Percentiles rank a stretch among this genome's conserved stretches.
Conservation (phyloP, 257 asterid genomes). For the Datura wrightii region DNA sequence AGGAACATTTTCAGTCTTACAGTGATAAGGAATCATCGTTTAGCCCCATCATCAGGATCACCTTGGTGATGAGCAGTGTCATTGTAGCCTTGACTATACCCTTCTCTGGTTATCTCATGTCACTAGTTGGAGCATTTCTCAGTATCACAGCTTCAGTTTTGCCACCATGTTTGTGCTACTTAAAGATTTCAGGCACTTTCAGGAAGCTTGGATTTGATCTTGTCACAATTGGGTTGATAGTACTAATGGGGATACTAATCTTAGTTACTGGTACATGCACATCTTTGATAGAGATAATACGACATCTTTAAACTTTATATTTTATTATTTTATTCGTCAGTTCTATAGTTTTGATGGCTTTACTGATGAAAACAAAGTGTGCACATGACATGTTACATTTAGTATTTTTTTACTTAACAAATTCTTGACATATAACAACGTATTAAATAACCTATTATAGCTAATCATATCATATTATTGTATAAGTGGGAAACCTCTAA, state of each 20-base stretch:
- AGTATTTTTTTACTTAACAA: too few relatives aligned
- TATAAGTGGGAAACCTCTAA: too few relatives aligned
- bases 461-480: too few relatives aligned
- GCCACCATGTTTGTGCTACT: constrained; percentile 76
- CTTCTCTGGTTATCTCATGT: constrained; percentile 73
- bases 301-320: constrained; percentile 33
- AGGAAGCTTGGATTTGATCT: constrained; percentile 46
- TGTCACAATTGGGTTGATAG: constrained; percentile 50
- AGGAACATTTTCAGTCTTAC: constrained; percentile 42
- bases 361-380: too few relatives aligned
- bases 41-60: constrained; percentile 50
- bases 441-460: too few relatives aligned
- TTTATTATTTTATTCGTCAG: neutral
- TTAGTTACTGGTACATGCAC: constrained; percentile 69
- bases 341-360: neutral
- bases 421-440: too few relatives aligned
- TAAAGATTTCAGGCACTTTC: constrained; percentile 72
- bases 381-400: too few relatives aligned
- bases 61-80: constrained; percentile 67
- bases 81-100: constrained; percentile 71
- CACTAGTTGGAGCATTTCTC: constrained; percentile 82
- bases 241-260: constrained; percentile 53
- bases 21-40: constrained; percentile 33
- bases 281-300: constrained; percentile 61
- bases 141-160: constrained; percentile 70